These are phyloP conservation scores for Dichomitus squalens DNA, from an alignment of 1,284 basidiomycete species.

Conservation along the genomic window DNA sequence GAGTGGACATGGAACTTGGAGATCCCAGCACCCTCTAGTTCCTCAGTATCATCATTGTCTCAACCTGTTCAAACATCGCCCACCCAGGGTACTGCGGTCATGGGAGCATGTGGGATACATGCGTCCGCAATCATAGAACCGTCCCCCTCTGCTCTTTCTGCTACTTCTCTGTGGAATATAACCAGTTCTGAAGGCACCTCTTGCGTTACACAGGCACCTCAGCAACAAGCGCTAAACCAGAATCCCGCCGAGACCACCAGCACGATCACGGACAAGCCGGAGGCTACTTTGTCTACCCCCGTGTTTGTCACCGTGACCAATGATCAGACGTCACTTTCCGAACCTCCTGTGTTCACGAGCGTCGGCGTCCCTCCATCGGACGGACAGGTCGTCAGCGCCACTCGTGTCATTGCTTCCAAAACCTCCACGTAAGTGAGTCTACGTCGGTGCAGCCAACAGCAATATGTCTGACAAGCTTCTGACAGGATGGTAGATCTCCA, in stretches of 20 bases:
- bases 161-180: constrained; percentile 7
- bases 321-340: constrained; percentile 37
- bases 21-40: background rate
- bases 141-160: background rate
- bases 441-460: too few relatives aligned
- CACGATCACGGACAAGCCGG: constrained; percentile 46
- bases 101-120: background rate
- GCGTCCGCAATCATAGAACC: background rate
- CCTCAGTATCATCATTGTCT: constrained; percentile 8
- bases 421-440: too few relatives aligned
- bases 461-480: too few relatives aligned
- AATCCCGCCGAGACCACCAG: constrained; percentile 34
- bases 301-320: constrained; percentile 45
- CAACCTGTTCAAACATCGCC: constrained; percentile 11
- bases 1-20: background rate
- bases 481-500: too few relatives aligned
- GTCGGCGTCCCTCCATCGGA: constrained; percentile 45
- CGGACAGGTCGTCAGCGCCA: constrained; percentile 46
- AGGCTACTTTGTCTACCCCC: constrained; percentile 46
- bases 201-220: constrained; percentile 20
- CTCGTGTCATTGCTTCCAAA: constrained; percentile 51
- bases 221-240: constrained; percentile 24
- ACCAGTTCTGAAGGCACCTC: constrained; percentile 14
- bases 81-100: constrained; percentile 10
- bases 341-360: constrained; percentile 49